Conservation (phyloP, 2,329 filamentous ascomycete species). For the Thelonectria rubi region DNA sequence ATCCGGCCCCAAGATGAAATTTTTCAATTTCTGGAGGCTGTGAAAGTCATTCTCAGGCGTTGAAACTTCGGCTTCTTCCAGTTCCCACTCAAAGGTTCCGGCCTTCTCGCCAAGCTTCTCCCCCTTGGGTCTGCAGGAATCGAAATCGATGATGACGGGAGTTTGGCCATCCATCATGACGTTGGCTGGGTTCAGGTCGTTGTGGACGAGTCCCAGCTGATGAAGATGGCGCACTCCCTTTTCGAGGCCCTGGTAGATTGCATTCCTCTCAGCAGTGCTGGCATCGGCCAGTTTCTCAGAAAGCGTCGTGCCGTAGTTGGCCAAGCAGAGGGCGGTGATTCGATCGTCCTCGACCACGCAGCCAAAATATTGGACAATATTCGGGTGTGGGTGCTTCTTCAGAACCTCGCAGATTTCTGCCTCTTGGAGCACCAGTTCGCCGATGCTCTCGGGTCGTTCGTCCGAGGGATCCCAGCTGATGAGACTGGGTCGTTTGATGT, state of each 20-base stretch:
- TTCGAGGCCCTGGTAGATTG: background rate
- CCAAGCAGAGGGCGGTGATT: background rate
- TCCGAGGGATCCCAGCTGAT: background rate
- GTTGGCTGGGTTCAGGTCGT: background rate
- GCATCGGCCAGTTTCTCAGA: background rate
- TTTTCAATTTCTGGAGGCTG: no score
- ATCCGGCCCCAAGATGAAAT: no score
- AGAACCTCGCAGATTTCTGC: slow-evolving; percentile 6
- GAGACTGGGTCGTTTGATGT: background rate
- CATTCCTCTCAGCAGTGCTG: background rate
- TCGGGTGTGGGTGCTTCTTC: slow-evolving; percentile 7
- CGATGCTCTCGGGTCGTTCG: background rate
- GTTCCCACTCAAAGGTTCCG: background rate
- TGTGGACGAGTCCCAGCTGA: background rate
- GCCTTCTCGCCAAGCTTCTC: background rate
- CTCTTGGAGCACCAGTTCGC: background rate
- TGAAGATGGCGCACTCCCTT: background rate
- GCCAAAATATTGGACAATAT: slow-evolving; percentile 2
- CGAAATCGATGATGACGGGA: background rate
- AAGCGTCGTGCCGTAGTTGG: background rate
- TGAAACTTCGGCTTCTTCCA: no score
- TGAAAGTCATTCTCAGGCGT: no score
- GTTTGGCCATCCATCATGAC: background rate
- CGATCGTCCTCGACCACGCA: background rate
- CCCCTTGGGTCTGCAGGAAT: background rate